Conservation (phyloP, 176 grass and related monocot genomes). For the maize (Zea mays) region Zm-B73-REFERENCE-NAM-5.0 NC_050097.1:140546501-140547000, state of each 20-base stretch:
- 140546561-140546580: conserved; percentile 33
- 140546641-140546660: conserved; percentile 50
- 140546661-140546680: conserved; percentile 40
- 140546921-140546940: not conserved
- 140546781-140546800: conserved; percentile 71
- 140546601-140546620: conserved; percentile 38
- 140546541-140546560: conserved; percentile 41
- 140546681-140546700: not conserved
- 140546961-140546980: too few species aligned
- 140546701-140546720: not conserved
- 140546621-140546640: conserved; percentile 59
- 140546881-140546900: conserved; percentile 28
- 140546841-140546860: too few species aligned
- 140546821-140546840: not conserved
- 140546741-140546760: not conserved
- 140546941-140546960: too few species aligned
- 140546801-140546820: conserved; percentile 75
- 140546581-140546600: conserved; percentile 39
- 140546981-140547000: too few species aligned
- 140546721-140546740: not conserved
- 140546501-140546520: conserved; percentile 43
- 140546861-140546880: not conserved
- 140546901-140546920: not conserved
- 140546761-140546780: conserved; percentile 89
- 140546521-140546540: conserved; percentile 36